Evolutionary conservation across 352 stramenopile genomes (phyloP).

Genomic region (Phytophthora melonis): DNA sequence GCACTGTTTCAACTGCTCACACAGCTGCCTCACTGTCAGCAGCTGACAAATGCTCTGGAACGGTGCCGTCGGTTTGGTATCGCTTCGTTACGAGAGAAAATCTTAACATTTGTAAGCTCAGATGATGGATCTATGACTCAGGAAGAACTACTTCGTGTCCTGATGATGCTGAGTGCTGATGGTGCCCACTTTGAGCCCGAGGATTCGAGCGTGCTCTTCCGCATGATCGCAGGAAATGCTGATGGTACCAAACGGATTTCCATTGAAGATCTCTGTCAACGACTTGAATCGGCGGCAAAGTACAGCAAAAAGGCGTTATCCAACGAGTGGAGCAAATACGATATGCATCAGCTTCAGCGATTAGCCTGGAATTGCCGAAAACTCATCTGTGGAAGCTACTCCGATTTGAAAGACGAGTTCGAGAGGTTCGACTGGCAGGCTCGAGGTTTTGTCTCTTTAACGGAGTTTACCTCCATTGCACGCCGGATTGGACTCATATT

Average conservation of each 20-base stretch:
- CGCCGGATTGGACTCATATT: conserved; percentile 55
- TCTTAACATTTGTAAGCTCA: conserved; percentile 45
- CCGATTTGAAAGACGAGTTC: conserved; percentile 56
- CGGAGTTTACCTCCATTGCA: conserved; percentile 57
- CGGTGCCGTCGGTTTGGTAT: conserved; percentile 56
- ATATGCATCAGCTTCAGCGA: conserved; percentile 50
- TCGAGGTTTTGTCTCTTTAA: conserved; percentile 50
- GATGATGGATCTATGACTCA: conserved; percentile 52
- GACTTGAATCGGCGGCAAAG: conserved; percentile 44
- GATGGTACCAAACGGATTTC: conserved; percentile 30
- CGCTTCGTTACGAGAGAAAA: conserved; percentile 45
- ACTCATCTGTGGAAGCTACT: conserved; percentile 46
- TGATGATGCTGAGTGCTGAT: conserved; percentile 46
- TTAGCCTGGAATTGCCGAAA: conserved; percentile 65
- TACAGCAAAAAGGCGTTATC: background rate
- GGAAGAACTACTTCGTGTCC: conserved; percentile 49
- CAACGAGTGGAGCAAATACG: conserved; percentile 53
- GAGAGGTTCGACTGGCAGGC: conserved; percentile 77
- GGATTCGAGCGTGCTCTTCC: conserved; percentile 51
- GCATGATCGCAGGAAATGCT: conserved; percentile 32
- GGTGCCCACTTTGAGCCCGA: conserved; percentile 40
- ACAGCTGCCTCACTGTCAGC: conserved; percentile 34
- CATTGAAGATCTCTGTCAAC: conserved; percentile 47
- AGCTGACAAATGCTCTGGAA: conserved; percentile 34
- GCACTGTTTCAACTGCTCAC: conserved; percentile 51